Conservation (phyloP, 2,329 filamentous ascomycete genomes). For the Chaetomiaceae sp. region DNA sequence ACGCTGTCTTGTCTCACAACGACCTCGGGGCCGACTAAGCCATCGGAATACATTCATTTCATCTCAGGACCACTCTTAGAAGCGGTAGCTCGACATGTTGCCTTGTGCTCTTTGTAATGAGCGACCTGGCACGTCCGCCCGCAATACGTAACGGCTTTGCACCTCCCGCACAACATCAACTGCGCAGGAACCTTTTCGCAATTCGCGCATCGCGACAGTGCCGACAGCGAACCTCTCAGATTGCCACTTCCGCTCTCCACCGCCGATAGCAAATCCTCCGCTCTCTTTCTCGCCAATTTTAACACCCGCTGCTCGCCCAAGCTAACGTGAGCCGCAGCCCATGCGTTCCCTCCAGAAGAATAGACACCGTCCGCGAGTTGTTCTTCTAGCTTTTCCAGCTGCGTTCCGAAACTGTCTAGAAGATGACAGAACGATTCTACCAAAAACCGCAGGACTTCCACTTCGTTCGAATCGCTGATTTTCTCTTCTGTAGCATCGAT, state of each 20-base stretch:
- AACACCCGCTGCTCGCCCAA: constrained; percentile 33
- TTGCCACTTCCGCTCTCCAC: constrained; percentile 14
- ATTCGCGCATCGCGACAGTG: constrained; percentile 24
- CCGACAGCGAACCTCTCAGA: constrained; percentile 4
- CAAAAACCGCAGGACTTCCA: constrained; percentile 32
- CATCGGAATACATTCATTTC: too few relatives aligned
- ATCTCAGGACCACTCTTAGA: background rate
- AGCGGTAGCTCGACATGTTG: constrained; percentile 24
- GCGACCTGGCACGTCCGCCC: constrained; percentile 32
- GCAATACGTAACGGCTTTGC: constrained; percentile 32
- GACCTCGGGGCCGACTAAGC: too few relatives aligned
- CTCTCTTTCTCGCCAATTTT: constrained; percentile 31
- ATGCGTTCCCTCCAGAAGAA: constrained; percentile 32
- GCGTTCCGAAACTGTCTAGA: constrained; percentile 31
- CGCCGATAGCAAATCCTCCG: constrained; percentile 29
- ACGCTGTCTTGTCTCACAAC: too few relatives aligned
- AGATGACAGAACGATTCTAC: constrained; percentile 32
- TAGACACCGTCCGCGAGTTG: constrained; percentile 32
- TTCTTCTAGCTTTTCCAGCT: constrained; percentile 31
- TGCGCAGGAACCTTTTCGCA: constrained; percentile 29
- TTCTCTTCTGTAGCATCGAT: constrained; percentile 26
- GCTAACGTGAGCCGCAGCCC: constrained; percentile 33
- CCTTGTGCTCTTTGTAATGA: constrained; percentile 32
- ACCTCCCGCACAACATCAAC: constrained; percentile 33
- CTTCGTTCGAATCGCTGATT: constrained; percentile 33